A percentile compares a stretch with the other conserved stretches of the same genome.
These are phyloP conservation scores for Phyllosticta citriasiana DNA, from an alignment of 2,329 filamentous ascomycete genomes.

Conservation along the genomic window DNA sequence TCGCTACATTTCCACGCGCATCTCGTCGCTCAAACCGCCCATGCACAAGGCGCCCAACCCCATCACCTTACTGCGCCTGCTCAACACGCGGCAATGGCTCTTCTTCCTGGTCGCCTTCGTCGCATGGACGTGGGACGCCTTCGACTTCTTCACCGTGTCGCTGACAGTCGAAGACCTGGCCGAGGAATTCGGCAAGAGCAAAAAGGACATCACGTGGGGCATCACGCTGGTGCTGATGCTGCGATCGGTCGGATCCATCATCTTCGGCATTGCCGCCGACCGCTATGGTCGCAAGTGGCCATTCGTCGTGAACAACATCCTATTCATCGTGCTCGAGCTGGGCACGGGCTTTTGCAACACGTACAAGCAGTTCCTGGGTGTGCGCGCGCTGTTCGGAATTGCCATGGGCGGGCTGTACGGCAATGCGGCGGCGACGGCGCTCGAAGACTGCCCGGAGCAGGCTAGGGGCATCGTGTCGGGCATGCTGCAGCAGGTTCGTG, in stretches of 20 bases:
- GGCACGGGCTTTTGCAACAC: constrained; percentile 50
- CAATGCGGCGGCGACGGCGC: constrained; percentile 51
- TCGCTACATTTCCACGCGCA: constrained; percentile 43
- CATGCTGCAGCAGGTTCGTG: constrained; percentile 44
- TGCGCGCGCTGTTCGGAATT: constrained; percentile 51
- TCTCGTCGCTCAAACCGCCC: constrained; percentile 46
- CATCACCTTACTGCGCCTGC: constrained; percentile 38
- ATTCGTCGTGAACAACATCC: constrained; percentile 50
- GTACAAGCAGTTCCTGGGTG: constrained; percentile 48
- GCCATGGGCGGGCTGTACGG: constrained; percentile 56
- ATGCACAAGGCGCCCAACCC: constrained; percentile 47
- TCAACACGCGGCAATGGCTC: constrained; percentile 49
- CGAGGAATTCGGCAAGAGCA: constrained; percentile 42
- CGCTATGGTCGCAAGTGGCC: constrained; percentile 47
- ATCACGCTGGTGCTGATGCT: constrained; percentile 45
- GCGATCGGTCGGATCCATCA: constrained; percentile 47
- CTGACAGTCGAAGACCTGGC: constrained; percentile 46
- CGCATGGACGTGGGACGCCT: constrained; percentile 42
- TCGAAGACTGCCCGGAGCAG: constrained; percentile 51
- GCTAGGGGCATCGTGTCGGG: constrained; percentile 52
- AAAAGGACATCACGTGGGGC: constrained; percentile 52
- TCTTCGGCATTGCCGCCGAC: constrained; percentile 46
- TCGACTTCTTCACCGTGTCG: constrained; percentile 55
- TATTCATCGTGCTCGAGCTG: constrained; percentile 52
- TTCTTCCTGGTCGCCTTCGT: constrained; percentile 42